Conservation (phyloP, 2,329 filamentous ascomycete species). For the Scytalidium lignicola region DNA sequence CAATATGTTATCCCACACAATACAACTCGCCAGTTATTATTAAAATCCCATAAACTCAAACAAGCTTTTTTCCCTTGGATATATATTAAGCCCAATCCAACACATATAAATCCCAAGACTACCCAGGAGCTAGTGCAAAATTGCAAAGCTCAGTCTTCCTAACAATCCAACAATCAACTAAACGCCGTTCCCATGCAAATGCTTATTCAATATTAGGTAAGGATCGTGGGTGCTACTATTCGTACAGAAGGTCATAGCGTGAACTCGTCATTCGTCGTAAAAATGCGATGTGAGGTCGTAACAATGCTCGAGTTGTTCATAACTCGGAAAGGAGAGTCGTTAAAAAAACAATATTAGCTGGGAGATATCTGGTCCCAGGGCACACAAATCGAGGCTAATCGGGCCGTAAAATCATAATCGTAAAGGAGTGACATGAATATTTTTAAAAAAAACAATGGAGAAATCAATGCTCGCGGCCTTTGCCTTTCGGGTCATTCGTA, state of each 20-base stretch:
- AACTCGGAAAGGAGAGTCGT: constrained; percentile 14
- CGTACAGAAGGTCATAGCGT: constrained; percentile 26
- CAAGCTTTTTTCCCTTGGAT: background rate
- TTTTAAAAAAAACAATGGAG: constrained; percentile 1
- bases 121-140: background rate
- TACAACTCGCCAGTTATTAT: background rate
- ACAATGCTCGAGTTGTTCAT: constrained; percentile 1
- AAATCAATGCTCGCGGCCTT: constrained; percentile 25
- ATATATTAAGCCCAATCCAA: background rate
- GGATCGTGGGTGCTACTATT: constrained; percentile 22
- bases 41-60: background rate
- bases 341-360: constrained; percentile 16
- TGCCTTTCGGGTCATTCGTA: constrained; percentile 23
- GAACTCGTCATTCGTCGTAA: constrained; percentile 22
- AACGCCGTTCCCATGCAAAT: background rate
- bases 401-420: constrained; percentile 13
- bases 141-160: background rate
- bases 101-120: background rate
- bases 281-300: constrained; percentile 14
- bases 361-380: constrained; percentile 13
- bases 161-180: background rate
- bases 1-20: background rate
- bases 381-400: constrained; percentile 2
- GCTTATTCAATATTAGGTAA: constrained; percentile 6
- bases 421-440: background rate